Base-by-base conservation (phyloP, 306 rosid genomes). In the Quercus agrifolia region DNA sequence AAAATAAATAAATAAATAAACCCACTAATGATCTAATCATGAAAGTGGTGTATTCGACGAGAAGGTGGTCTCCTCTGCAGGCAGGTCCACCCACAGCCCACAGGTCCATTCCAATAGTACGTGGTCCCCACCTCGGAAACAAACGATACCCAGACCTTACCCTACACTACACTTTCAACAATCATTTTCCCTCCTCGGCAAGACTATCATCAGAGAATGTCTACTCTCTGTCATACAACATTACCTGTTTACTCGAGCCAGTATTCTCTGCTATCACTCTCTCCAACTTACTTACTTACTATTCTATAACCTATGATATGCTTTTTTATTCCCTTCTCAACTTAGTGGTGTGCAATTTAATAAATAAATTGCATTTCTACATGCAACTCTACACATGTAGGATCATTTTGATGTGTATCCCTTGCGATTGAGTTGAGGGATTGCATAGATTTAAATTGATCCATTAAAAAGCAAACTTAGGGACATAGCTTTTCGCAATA, bases 201-300 rank as follows among this genome's bases (percentile, higher is more conserved):
- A 63, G 8, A 67, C 62, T 49, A 28, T 33, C 58, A 33, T 55
- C 84, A 75, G 84, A 70, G 84, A 81, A 81, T 81, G 84, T 75
- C 80, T 69, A 46, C 64, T 38, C 72, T 64, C 20, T 6, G 12
- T 10, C 25, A 19, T 19, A 2, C 72, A 38, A 35, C 11, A 38
- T 38, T 12, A 9, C 51, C 28, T 67, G 70, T 8, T 4, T 64
- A 18, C 70, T 3, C 33, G 17, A 19, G 6, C 23, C 4, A 35
- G 6, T 49, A 67, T 67, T 19, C 72, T 67, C 52, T 35, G 25
- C 51, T 9, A 9, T 67, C 72, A 35, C 46, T 15, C 18, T 23
- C 27, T 21, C 44, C 17, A 49, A 49, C 15, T 49, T 4, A 41
- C 23, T 15, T 15, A 19, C n/a, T 14, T 62, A 21, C 2, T 13